A percentile compares a stretch with the other conserved stretches of the same genome.
These are phyloP conservation scores for Lasiodiplodia theobromae DNA, from an alignment of 2,329 filamentous ascomycete genomes.

Conservation along the genomic window DNA sequence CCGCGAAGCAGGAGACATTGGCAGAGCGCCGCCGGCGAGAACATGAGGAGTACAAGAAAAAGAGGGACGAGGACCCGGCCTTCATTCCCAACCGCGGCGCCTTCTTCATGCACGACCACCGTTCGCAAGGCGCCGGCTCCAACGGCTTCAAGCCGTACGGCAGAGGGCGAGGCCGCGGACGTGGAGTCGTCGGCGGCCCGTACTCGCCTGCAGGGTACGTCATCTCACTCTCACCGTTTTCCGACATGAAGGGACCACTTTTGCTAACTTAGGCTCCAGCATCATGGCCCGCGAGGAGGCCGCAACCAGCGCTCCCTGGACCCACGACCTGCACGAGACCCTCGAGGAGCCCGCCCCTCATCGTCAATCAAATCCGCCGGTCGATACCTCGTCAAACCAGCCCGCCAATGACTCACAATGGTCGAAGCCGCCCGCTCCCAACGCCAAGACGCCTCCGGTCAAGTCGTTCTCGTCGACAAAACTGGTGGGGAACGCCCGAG, in stretches of 20 bases:
- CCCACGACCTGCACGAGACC: conserved; percentile 82
- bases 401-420: conserved; percentile 34
- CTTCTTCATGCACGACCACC: conserved; percentile 97
- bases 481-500: conserved; percentile 81
- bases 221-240: conserved; percentile 17
- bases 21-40: conserved; percentile 80
- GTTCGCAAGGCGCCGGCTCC: conserved; percentile 75
- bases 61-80: conserved; percentile 85
- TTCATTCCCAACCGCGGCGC: conserved; percentile 94
- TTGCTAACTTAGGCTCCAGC: conserved; percentile 46
- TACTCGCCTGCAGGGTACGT: conserved; percentile 68
- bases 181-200: conserved; percentile 63
- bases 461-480: conserved; percentile 78
- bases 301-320: conserved; percentile 78
- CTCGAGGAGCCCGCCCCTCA: conserved; percentile 57
- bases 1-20: conserved; percentile 58
- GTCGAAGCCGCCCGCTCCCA: conserved; percentile 34
- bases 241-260: conserved; percentile 24
- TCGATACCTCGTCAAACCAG: neutral
- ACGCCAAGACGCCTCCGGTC: conserved; percentile 32
- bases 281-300: conserved; percentile 52
- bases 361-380: conserved; percentile 49
- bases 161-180: conserved; percentile 69
- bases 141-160: conserved; percentile 80
- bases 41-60: conserved; percentile 89